Percentiles rank a stretch among this genome's conserved stretches.
Evolutionary conservation across 306 rosid species (phyloP).

Genomic region (Comarum palustre): DNA sequence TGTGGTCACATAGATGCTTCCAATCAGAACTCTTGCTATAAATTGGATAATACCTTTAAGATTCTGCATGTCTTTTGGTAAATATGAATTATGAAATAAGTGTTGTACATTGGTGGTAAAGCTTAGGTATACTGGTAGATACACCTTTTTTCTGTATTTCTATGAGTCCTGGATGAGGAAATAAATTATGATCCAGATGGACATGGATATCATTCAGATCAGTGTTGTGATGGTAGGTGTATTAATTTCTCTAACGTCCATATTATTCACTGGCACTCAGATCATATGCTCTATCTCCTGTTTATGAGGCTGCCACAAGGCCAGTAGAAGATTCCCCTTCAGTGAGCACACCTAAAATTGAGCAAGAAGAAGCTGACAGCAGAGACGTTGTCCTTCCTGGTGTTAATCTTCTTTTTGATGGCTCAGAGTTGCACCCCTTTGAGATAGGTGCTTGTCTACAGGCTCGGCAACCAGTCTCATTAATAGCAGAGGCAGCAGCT

Average conservation of each 20-base stretch:
- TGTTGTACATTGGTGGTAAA: neutral
- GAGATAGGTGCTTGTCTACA: conserved; percentile 94
- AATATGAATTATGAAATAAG: neutral
- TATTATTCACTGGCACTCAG: conserved; percentile 44
- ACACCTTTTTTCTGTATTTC: no score
- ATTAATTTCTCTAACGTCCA: conserved; percentile 44
- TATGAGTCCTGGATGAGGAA: conserved; percentile 4
- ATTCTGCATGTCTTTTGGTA: neutral
- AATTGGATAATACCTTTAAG: neutral
- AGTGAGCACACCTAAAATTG: conserved; percentile 43
- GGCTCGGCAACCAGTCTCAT: conserved; percentile 81
- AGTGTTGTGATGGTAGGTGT: conserved; percentile 33
- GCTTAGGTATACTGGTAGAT: neutral
- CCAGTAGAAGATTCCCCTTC: conserved; percentile 49
- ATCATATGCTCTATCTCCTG: conserved; percentile 63
- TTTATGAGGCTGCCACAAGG: conserved; percentile 53
- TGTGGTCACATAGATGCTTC: neutral
- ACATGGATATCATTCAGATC: conserved; percentile 2
- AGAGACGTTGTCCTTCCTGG: conserved; percentile 86
- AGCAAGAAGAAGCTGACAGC: conserved; percentile 70
- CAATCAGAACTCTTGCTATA: neutral
- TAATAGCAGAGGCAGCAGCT: conserved; percentile 81
- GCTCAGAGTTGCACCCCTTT: conserved; percentile 77
- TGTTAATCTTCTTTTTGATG: conserved; percentile 85
- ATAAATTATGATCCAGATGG: neutral